These are phyloP conservation scores for Dryas alaskensis DNA, from an alignment of 306 rosid species.

Conservation along the genomic window DNA sequence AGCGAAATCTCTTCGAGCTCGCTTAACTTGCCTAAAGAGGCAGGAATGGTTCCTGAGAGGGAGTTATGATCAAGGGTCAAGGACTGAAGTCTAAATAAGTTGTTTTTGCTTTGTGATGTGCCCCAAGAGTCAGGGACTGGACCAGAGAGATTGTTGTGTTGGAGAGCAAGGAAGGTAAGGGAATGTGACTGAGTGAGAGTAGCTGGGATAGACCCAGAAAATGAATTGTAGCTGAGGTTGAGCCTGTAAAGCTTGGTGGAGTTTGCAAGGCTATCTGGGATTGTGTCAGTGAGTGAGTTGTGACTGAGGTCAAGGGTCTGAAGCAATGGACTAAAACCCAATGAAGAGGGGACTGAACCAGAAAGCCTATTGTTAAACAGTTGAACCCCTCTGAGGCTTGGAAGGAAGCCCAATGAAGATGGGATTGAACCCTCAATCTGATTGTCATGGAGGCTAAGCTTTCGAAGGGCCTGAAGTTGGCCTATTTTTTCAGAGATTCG, in stretches of 20 bases:
- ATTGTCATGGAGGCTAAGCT: slow-evolving; percentile 87
- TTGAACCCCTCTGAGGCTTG: slow-evolving; percentile 82
- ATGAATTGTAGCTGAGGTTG: slow-evolving; percentile 64
- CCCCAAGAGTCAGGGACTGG: slow-evolving; percentile 59
- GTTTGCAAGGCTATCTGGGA: slow-evolving; percentile 67
- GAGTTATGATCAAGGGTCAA: slow-evolving; percentile 55
- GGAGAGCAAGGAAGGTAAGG: slow-evolving; percentile 51
- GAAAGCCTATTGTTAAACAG: slow-evolving; percentile 67
- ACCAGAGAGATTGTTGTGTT: slow-evolving; percentile 74
- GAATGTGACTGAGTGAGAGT: slow-evolving; percentile 44
- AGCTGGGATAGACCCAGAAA: slow-evolving; percentile 60
- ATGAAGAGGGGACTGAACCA: slow-evolving; percentile 71
- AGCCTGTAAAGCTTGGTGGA: slow-evolving; percentile 68
- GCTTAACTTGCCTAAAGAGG: slow-evolving; percentile 47
- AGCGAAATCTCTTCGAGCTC: slow-evolving; percentile 51
- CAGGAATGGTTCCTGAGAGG: slow-evolving; percentile 56
- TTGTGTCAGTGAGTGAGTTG: slow-evolving; percentile 52
- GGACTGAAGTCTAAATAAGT: slow-evolving; percentile 39
- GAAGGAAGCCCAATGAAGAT: slow-evolving; percentile 62
- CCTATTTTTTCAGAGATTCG: slow-evolving; percentile 66
- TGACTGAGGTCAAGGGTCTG: slow-evolving; percentile 73
- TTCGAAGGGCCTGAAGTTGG: slow-evolving; percentile 69
- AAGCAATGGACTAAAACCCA: slow-evolving; percentile 69
- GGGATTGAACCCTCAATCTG: slow-evolving; percentile 69
- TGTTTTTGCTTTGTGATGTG: slow-evolving; percentile 20